Evolutionary conservation across 768 basidiomycete genomes (phyloP).

Genomic region (Trametes elegans): DNA sequence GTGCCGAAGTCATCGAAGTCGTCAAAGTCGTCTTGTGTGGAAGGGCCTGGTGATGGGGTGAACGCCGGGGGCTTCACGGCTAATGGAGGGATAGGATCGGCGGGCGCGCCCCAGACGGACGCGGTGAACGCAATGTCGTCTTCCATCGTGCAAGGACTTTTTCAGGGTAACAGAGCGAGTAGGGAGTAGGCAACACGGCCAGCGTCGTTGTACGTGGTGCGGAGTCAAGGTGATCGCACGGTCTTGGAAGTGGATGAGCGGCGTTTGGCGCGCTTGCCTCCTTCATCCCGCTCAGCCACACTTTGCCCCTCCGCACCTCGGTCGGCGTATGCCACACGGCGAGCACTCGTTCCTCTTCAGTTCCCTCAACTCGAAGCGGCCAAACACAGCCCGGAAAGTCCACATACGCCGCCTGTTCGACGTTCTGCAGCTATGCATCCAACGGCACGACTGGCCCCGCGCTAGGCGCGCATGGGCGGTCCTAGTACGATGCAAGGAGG

Average conservation of each 20-base stretch:
- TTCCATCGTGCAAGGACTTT: conserved; percentile 43
- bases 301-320: neutral
- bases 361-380: conserved; percentile 47
- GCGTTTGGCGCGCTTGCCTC: conserved; percentile 1
- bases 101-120: conserved; percentile 66
- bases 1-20: conserved; percentile 61
- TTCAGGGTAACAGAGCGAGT: neutral
- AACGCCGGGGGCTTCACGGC: conserved; percentile 27
- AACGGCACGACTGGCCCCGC: conserved; percentile 58
- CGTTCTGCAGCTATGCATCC: conserved; percentile 67
- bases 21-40: conserved; percentile 36
- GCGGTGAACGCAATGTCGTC: conserved; percentile 72
- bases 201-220: neutral
- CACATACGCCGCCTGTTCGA: conserved; percentile 78
- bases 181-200: neutral
- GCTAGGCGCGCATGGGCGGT: conserved; percentile 75
- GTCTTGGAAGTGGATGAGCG: neutral
- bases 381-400: conserved; percentile 57
- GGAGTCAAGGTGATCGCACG: conserved; percentile 15
- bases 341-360: conserved; percentile 61
- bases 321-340: conserved; percentile 16
- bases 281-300: neutral
- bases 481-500: conserved; percentile 72
- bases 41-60: conserved; percentile 24
- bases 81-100: conserved; percentile 31